phyloP scores from a whole-genome alignment of 1,284 basidiomycete genomes.

The Pisolithus thermaeus region DNA sequence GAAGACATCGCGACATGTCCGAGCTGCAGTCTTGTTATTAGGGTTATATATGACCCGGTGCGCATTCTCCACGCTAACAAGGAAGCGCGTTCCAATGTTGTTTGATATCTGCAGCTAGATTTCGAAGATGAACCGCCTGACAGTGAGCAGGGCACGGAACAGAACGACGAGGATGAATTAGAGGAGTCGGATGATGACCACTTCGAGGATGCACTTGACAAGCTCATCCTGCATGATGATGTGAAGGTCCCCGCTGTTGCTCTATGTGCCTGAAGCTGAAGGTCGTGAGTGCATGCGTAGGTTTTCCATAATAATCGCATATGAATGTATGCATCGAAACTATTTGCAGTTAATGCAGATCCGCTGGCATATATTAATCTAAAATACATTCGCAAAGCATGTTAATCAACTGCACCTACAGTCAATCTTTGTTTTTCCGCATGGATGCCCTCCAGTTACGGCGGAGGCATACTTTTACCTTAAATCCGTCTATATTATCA shows the following conservation, averaged over 20 bases:
- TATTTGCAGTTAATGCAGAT: no score
- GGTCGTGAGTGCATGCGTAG: no score
- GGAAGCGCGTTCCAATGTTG: background rate
- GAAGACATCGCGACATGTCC: conserved; percentile 98
- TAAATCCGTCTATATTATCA: no score
- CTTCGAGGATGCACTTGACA: conserved; percentile 64
- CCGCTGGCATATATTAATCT: no score
- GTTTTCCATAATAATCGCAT: no score
- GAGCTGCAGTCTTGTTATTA: conserved; percentile 89
- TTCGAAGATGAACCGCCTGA: conserved; percentile 63
- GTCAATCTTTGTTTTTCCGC: no score
- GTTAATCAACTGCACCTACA: no score
- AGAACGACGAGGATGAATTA: conserved; percentile 20
- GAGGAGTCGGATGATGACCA: conserved; percentile 38
- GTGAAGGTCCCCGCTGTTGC: conserved; percentile 7
- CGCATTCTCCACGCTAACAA: conserved; percentile 28
- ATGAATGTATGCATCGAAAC: no score
- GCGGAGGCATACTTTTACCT: no score
- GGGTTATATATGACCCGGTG: conserved; percentile 95
- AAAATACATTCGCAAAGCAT: no score
- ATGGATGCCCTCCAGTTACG: no score
- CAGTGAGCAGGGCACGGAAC: conserved; percentile 5
- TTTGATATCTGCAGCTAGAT: conserved; percentile 47
- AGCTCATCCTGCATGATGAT: conserved; percentile 42
- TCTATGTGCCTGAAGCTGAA: conserved; percentile 13